Evolutionary conservation across 441 rosid genomes (phyloP).

Genomic region (Isatis lusitanica): DNA sequence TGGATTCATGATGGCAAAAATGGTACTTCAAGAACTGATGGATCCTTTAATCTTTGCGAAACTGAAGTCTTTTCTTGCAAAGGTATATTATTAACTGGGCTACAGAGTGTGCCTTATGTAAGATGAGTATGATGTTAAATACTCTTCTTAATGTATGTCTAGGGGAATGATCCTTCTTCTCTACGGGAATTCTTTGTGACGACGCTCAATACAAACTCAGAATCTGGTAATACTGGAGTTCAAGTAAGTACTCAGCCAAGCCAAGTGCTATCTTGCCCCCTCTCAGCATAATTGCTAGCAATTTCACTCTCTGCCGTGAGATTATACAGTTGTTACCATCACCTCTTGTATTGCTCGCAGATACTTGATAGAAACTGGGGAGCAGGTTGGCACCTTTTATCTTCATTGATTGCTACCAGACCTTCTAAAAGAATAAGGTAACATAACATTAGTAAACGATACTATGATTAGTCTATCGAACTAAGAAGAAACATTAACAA

Average conservation of each 20-base stretch:
- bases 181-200: slow-evolving; percentile 83
- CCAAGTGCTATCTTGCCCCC: not conserved
- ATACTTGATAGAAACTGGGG: slow-evolving; percentile 97
- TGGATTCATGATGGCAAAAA: slow-evolving; percentile 97
- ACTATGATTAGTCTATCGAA: not conserved
- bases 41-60: slow-evolving; percentile 73
- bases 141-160: slow-evolving; percentile 21
- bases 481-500: not conserved
- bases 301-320: not conserved
- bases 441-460: not conserved
- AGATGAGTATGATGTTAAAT: not conserved
- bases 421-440: slow-evolving; percentile 88
- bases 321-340: not conserved
- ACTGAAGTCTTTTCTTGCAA: slow-evolving; percentile 76
- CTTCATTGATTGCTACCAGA: slow-evolving; percentile 75
- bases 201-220: slow-evolving; percentile 57
- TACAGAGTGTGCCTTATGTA: not conserved
- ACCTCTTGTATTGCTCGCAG: slow-evolving; percentile 41
- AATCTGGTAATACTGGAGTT: slow-evolving; percentile 74
- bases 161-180: slow-evolving; percentile 95
- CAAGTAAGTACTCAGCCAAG: slow-evolving; percentile 50
- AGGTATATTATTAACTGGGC: slow-evolving; percentile 44
- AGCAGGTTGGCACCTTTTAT: slow-evolving; percentile 94
- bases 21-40: slow-evolving; percentile 92
- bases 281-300: not conserved